Evolutionary conservation across 1,284 basidiomycete genomes (phyloP), one percentile per base, ranked within the genome.

Genomic region (Tausonia pullulans): DNA sequence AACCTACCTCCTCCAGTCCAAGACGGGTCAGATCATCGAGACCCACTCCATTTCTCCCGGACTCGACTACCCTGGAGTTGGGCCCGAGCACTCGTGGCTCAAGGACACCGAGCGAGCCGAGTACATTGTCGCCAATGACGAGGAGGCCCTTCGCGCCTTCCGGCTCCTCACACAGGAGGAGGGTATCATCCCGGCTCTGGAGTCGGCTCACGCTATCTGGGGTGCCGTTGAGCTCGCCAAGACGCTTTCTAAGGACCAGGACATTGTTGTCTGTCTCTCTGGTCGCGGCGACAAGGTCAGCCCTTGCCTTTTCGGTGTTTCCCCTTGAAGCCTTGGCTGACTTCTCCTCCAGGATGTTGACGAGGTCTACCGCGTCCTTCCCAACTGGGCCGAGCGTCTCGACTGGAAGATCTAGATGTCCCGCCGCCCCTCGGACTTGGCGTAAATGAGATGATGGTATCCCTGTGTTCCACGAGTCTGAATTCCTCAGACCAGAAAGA

Each of bases 21-120:
- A 81, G 56, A 83, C 83, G 45, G 96, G 96, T 46, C 96, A 98
- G 78, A 94, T 99, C 73, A 85, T 87, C 70, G 93, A 97, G 76
- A 98, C 96, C 16, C 93, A 98, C 78, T 97, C 93, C 16, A 89
- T 99, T 76, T 93, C 89, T 71, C 95, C 96, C 60, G 96, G 95
- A 50, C 80, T 96, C 57, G 88, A 92, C 75, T 92, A 91, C 74
- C 89, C 88, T 46, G 87, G 90, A 71, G 96, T 98, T 61, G 96
- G 96, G 13, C 96, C 96, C 7, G 95, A 99, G 77, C 95, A 98
- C 75, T 87, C 94, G 58, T 96, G 87, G 87, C 80, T 99, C 74
- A 98, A 98, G 78, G 90, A 96, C 73, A 87, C 86, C 2, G 90
- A 90, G 14, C 81, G 96, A 62, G 96, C 93, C 0, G 90, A 98